Conservation (phyloP, 1,284 basidiomycete genomes). For the Leccinum pseudoinsigne region DNA sequence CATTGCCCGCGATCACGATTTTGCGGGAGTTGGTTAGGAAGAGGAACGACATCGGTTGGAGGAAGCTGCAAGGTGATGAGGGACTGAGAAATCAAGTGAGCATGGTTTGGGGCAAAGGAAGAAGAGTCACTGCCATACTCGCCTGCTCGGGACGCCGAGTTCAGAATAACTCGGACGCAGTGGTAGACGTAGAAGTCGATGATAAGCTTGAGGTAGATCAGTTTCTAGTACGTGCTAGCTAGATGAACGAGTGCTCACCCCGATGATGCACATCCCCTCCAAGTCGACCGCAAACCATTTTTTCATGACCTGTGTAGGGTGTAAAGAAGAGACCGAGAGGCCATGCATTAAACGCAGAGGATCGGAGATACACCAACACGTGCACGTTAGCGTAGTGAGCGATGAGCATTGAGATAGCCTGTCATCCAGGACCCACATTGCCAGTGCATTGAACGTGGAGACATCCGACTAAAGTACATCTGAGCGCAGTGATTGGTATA, state of each 20-base stretch:
- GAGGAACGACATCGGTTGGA: conserved; percentile 14
- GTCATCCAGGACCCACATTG: conserved; percentile 28
- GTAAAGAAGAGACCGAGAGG: not conserved
- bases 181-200: conserved; percentile 33
- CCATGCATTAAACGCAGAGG: not conserved
- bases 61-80: conserved; percentile 8
- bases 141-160: conserved; percentile 24
- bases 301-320: conserved; percentile 12
- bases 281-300: not conserved
- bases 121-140: not conserved
- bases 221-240: not conserved
- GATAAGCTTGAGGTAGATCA: conserved; percentile 24
- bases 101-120: not conserved
- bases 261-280: conserved; percentile 25
- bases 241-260: conserved; percentile 16
- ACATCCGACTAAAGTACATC: too few species aligned
- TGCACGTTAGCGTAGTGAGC: conserved; percentile 14
- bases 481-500: too few species aligned
- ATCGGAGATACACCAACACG: conserved; percentile 3
- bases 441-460: conserved; percentile 5
- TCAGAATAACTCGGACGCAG: conserved; percentile 13
- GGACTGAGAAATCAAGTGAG: not conserved
- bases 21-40: conserved; percentile 11
- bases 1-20: conserved; percentile 24
- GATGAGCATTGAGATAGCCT: conserved; percentile 17